Conservation (phyloP, 768 basidiomycete genomes). For the Neoboletus subvelutipes region DNA sequence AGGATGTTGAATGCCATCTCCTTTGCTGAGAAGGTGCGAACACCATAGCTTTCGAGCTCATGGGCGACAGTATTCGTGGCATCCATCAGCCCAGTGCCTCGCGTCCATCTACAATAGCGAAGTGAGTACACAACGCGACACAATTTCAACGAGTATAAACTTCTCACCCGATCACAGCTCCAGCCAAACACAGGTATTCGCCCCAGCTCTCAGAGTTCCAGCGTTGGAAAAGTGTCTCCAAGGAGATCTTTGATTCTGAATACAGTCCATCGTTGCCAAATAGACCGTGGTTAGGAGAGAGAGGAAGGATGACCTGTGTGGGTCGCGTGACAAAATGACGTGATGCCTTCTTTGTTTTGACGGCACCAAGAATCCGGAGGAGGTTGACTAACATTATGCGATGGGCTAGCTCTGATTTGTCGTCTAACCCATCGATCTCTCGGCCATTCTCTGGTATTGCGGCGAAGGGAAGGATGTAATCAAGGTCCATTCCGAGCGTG, state of each 20-base stretch:
- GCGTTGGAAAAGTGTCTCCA: constrained; percentile 97
- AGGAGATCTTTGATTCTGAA: constrained; percentile 96
- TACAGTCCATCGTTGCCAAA: constrained; percentile 99
- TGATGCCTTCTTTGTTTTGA: constrained; percentile 97
- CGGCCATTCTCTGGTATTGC: constrained; percentile 98
- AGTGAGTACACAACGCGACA: constrained; percentile 10
- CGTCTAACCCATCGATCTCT: constrained; percentile 96
- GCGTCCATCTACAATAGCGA: constrained; percentile 72
- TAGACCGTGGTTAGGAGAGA: constrained; percentile 97
- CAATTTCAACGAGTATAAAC: constrained; percentile 5
- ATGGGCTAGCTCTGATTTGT: constrained; percentile 96
- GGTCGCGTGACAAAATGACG: constrained; percentile 96
- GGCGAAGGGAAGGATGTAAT: constrained; percentile 98
- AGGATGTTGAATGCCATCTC: constrained; percentile 99
- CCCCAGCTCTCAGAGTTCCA: constrained; percentile 99
- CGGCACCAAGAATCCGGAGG: constrained; percentile 91
- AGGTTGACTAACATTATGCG: constrained; percentile 99
- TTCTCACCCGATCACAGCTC: constrained; percentile 93
- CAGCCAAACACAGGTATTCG: constrained; percentile 96
- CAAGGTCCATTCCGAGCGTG: constrained; percentile 92
- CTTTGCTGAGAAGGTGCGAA: constrained; percentile 98
- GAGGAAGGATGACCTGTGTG: constrained; percentile 95
- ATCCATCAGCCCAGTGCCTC: constrained; percentile 96
- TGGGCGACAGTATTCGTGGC: constrained; percentile 94
- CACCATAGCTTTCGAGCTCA: constrained; percentile 88